Evolutionary conservation across 352 stramenopile genomes (phyloP).

Genomic region (Globisporangium acanthophoron): DNA sequence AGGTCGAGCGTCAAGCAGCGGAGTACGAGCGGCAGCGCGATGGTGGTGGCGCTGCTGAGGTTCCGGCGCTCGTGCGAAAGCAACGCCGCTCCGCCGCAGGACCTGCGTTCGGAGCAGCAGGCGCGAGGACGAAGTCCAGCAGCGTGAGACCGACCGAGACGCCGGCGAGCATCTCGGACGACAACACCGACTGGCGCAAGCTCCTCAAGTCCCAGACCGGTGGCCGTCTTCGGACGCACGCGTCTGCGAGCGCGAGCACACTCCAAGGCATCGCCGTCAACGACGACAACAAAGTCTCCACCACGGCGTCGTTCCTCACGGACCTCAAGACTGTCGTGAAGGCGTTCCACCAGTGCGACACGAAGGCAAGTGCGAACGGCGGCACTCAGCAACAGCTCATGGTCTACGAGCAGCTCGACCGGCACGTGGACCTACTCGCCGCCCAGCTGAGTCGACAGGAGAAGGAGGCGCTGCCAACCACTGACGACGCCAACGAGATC

Average conservation of each 20-base stretch:
- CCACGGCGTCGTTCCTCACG: constrained; percentile 38
- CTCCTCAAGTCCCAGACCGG: constrained; percentile 34
- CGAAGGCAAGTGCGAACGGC: neutral
- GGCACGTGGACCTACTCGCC: constrained; percentile 40
- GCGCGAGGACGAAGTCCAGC: constrained; percentile 14
- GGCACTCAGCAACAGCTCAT: constrained; percentile 14
- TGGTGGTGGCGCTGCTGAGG: neutral
- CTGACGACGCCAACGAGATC: neutral
- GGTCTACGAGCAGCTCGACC: constrained; percentile 48
- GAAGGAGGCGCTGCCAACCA: constrained; percentile 1
- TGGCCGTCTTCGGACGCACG: neutral
- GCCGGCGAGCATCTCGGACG: constrained; percentile 48
- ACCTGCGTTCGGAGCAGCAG: neutral
- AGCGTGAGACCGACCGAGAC: constrained; percentile 42
- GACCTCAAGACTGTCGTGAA: constrained; percentile 50
- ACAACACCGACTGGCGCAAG: constrained; percentile 62
- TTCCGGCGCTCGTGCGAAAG: neutral
- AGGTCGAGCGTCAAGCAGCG: constrained; percentile 4
- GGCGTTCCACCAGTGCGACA: constrained; percentile 24
- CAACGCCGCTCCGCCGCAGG: neutral
- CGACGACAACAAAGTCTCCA: neutral
- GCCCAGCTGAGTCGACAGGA: constrained; percentile 39
- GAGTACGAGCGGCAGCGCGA: constrained; percentile 3
- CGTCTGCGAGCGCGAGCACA: neutral
- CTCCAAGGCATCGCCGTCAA: neutral